phyloP scores from a whole-genome alignment of 2,329 filamentous ascomycete species.

The Albifimbria verrucaria region DNA sequence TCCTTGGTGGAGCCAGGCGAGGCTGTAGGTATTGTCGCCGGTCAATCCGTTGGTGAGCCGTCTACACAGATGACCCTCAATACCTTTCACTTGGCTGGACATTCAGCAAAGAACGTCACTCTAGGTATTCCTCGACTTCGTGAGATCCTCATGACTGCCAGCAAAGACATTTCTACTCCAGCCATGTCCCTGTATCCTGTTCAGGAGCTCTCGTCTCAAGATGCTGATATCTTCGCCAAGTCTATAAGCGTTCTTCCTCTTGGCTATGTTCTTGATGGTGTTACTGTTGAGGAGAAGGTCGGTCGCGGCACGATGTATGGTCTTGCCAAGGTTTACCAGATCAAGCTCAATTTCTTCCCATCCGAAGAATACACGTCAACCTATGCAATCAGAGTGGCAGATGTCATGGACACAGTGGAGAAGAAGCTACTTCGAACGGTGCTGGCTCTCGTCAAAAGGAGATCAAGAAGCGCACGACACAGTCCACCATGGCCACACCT shows the following conservation, averaged over 20 bases:
- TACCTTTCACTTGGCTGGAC: conserved; percentile 98
- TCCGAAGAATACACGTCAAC: conserved; percentile 77
- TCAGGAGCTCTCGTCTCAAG: conserved; percentile 63
- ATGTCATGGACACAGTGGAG: conserved; percentile 80
- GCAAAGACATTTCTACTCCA: conserved; percentile 82
- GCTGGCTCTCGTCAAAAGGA: conserved; percentile 70
- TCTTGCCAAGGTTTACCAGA: conserved; percentile 80
- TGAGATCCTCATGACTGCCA: conserved; percentile 98
- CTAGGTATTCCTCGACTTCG: conserved; percentile 94
- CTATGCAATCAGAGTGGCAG: conserved; percentile 76
- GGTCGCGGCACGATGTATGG: conserved; percentile 65
- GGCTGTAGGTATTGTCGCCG: conserved; percentile 93
- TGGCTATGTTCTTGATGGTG: conserved; percentile 77
- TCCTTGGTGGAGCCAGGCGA: conserved; percentile 93
- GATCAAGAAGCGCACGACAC: conserved; percentile 73
- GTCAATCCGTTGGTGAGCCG: conserved; percentile 94
- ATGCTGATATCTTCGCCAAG: conserved; percentile 82
- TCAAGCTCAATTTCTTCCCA: conserved; percentile 81
- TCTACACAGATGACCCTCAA: conserved; percentile 99
- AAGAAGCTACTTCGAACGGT: conserved; percentile 72
- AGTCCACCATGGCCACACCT: conserved; percentile 68
- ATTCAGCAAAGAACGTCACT: conserved; percentile 97
- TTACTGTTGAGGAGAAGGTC: conserved; percentile 75
- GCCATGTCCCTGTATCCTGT: conserved; percentile 82
- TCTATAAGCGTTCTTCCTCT: conserved; percentile 84